phyloP scores from a whole-genome alignment of 2,329 filamentous ascomycete genomes.

The Colletotrichum lindemuthianum region DNA sequence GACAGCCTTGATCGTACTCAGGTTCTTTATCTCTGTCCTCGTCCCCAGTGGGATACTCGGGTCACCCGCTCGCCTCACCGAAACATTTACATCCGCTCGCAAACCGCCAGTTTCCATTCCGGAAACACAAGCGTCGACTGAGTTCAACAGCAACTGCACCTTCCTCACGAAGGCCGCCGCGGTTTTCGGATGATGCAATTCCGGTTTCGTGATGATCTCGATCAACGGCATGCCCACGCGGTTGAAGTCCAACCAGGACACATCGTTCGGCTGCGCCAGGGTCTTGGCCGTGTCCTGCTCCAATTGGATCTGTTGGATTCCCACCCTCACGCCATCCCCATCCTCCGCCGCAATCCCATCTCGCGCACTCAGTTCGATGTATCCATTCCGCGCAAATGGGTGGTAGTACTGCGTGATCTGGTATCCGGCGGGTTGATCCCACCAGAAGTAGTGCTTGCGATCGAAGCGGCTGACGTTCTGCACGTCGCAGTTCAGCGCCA shows the following conservation, averaged over 20 bases:
- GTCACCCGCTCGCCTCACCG: slow-evolving; percentile 72
- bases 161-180: slow-evolving; percentile 91
- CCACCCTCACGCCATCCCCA: slow-evolving; percentile 75
- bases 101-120: slow-evolving; percentile 95
- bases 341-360: slow-evolving; percentile 84
- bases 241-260: slow-evolving; percentile 91
- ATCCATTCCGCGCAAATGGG: slow-evolving; percentile 75
- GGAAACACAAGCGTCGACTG: slow-evolving; percentile 85
- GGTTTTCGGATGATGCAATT: slow-evolving; percentile 87
- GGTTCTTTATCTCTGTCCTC: slow-evolving; percentile 95
- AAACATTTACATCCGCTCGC: slow-evolving; percentile 95
- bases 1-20: slow-evolving; percentile 93
- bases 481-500: slow-evolving; percentile 84
- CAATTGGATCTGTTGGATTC: slow-evolving; percentile 94
- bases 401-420: slow-evolving; percentile 97
- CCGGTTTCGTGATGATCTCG: slow-evolving; percentile 92
- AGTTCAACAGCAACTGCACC: slow-evolving; percentile 81
- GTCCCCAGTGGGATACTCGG: slow-evolving; percentile 70
- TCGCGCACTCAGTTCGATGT: slow-evolving; percentile 74
- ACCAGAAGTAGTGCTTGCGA: slow-evolving; percentile 98
- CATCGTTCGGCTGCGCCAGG: slow-evolving; percentile 76
- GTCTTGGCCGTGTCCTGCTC: slow-evolving; percentile 99
- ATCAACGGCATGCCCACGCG: slow-evolving; percentile 90
- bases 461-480: slow-evolving; percentile 86
- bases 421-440: slow-evolving; percentile 95